Evolutionary conservation across 352 stramenopile genomes (phyloP).

Genomic region (Lagenidium giganteum): DNA sequence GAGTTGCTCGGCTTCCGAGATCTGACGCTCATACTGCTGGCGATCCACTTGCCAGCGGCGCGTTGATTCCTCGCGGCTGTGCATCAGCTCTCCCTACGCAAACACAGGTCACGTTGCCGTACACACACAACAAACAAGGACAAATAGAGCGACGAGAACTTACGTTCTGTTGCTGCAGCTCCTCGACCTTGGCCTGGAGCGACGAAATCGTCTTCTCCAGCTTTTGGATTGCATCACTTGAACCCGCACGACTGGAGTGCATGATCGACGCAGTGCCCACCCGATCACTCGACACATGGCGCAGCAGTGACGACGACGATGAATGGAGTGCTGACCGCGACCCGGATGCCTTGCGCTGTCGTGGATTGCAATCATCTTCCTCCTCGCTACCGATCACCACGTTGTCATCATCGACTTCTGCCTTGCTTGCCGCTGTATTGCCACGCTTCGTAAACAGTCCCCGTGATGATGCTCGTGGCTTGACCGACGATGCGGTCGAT

Average conservation of each 20-base stretch:
- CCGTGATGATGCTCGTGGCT: constrained; percentile 37
- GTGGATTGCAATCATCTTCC: constrained; percentile 21
- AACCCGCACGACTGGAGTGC: constrained; percentile 4
- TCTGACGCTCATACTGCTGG: constrained; percentile 59
- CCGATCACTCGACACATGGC: no score
- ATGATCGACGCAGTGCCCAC: no score
- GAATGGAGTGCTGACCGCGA: background rate
- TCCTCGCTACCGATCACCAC: constrained; percentile 52
- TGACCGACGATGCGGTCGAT: constrained; percentile 4
- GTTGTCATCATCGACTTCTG: constrained; percentile 60
- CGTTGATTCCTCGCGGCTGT: constrained; percentile 52
- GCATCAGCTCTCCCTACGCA: constrained; percentile 46
- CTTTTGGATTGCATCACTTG: constrained; percentile 27
- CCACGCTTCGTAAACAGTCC: constrained; percentile 52
- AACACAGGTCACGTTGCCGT: constrained; percentile 3
- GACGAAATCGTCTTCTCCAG: constrained; percentile 53
- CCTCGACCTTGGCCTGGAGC: constrained; percentile 55
- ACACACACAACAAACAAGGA: constrained; percentile 1
- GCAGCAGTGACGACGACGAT: no score
- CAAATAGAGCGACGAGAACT: constrained; percentile 11
- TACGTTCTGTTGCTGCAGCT: constrained; percentile 77
- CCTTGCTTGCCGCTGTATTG: constrained; percentile 25
- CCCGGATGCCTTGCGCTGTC: background rate
- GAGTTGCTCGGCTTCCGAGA: constrained; percentile 54
- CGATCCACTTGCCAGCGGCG: constrained; percentile 64